These are phyloP conservation scores for Rhodotorula babjevae DNA, from an alignment of 768 basidiomycete genomes.

Conservation along the genomic window DNA sequence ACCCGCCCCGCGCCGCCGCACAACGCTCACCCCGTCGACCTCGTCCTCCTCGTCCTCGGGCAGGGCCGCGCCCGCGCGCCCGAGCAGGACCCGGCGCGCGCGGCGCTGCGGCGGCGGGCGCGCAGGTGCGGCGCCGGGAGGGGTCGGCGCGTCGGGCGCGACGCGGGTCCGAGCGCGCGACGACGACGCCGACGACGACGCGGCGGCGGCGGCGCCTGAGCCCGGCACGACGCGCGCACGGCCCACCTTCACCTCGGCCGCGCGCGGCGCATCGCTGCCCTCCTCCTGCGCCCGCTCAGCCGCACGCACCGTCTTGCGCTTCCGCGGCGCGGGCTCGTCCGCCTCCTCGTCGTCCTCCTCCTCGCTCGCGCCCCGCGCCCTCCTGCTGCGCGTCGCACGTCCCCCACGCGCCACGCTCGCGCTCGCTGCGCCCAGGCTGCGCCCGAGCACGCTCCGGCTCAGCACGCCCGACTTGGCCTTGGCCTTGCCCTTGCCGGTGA, in stretches of 20 bases:
- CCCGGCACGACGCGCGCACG: too few relatives aligned
- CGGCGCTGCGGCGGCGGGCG: neutral
- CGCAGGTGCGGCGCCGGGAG: neutral
- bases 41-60: slow-evolving; percentile 17
- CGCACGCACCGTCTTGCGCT: neutral
- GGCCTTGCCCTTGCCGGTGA: neutral
- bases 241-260: too few relatives aligned
- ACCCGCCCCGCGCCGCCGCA: neutral
- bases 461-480: neutral
- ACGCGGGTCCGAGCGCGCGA: neutral
- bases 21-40: slow-evolving; percentile 12
- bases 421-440: neutral
- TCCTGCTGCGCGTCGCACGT: neutral
- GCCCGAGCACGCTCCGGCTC: neutral
- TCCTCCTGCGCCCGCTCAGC: neutral
- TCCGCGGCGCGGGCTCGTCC: neutral
- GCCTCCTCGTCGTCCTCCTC: neutral
- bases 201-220: too few relatives aligned
- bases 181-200: too few relatives aligned
- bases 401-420: neutral
- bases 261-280: too few relatives aligned
- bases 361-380: neutral
- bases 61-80: neutral
- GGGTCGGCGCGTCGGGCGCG: neutral
- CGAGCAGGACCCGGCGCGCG: slow-evolving; percentile 11